phyloP scores from a whole-genome alignment of 805 yeast genomes.

The Starmerella asiatica region DNA sequence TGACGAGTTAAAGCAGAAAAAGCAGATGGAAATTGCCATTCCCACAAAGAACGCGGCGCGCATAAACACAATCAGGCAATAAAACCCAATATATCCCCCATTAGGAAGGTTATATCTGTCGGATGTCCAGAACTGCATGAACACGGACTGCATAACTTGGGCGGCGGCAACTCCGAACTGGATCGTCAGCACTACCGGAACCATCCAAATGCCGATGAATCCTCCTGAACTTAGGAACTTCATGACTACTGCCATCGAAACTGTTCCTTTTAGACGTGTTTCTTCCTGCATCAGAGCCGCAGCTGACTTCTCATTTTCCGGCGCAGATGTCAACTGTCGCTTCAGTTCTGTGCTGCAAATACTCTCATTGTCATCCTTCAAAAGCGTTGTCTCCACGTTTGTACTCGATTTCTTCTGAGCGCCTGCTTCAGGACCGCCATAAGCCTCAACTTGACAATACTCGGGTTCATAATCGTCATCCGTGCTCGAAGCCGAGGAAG shows the following conservation, averaged over 20 bases:
- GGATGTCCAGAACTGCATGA: conserved; percentile 67
- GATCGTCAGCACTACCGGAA: conserved; percentile 8
- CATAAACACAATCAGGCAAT: conserved; percentile 40
- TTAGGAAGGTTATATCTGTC: conserved; percentile 37
- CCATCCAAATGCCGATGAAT: conserved; percentile 24
- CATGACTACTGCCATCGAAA: conserved; percentile 36
- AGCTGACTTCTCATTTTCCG: conserved; percentile 12
- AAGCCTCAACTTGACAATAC: conserved; percentile 14
- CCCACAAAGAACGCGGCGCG: conserved; percentile 32
- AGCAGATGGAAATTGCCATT: conserved; percentile 18
- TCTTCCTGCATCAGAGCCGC: conserved; percentile 24
- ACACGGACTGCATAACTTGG: conserved; percentile 25
- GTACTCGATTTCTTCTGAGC: too few relatives aligned
- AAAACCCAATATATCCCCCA: conserved; percentile 58
- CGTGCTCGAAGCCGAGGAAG: too few relatives aligned
- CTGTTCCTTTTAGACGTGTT: conserved; percentile 23
- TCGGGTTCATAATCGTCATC: conserved; percentile 13
- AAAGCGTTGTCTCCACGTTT: not conserved
- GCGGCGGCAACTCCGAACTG: conserved; percentile 39
- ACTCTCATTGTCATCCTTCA: not conserved
- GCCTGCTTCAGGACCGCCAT: not conserved
- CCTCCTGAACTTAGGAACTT: conserved; percentile 37
- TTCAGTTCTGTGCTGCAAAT: not conserved
- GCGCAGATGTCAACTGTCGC: conserved; percentile 11
- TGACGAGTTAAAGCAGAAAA: conserved; percentile 44